These are phyloP conservation scores for Cucumis cinereus DNA, from an alignment of 306 rosid species.

Conservation along the genomic window DNA sequence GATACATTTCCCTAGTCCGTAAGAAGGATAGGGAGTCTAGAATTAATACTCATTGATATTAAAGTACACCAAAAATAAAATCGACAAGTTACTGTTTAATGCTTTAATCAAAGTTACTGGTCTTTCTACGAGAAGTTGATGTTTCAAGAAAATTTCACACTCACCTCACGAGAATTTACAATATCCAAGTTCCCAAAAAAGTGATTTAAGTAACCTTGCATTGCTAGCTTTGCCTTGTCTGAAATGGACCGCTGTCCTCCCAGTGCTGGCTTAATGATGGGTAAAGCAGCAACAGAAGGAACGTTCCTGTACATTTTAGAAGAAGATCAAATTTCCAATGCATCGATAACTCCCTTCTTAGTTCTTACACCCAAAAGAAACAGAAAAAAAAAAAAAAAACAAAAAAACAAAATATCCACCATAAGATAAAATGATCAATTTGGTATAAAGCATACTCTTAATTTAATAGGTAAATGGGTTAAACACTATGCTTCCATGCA, in stretches of 20 bases:
- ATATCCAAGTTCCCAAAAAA: slow-evolving; percentile 72
- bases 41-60: not conserved
- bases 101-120: not conserved
- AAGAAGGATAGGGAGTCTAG: not conserved
- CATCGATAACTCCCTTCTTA: not conserved
- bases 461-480: not conserved
- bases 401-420: not conserved
- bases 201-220: slow-evolving; percentile 80
- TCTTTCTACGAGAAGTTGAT: not conserved
- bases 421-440: not conserved
- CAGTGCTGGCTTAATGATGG: slow-evolving; percentile 67
- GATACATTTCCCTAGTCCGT: not conserved
- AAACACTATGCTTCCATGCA: no score
- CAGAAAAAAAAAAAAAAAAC: no score
- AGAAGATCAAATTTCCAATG: not conserved
- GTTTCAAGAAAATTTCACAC: slow-evolving; percentile 1
- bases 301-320: slow-evolving; percentile 42
- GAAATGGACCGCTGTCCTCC: slow-evolving; percentile 68
- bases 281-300: slow-evolving; percentile 72
- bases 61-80: not conserved
- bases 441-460: not conserved
- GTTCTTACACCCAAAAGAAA: not conserved
- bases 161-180: slow-evolving; percentile 84
- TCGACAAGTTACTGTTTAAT: not conserved
- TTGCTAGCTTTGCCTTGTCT: slow-evolving; percentile 63